Conservation (phyloP, 2,329 filamentous ascomycete species). For the Tolypocladium guangdongense region DNA sequence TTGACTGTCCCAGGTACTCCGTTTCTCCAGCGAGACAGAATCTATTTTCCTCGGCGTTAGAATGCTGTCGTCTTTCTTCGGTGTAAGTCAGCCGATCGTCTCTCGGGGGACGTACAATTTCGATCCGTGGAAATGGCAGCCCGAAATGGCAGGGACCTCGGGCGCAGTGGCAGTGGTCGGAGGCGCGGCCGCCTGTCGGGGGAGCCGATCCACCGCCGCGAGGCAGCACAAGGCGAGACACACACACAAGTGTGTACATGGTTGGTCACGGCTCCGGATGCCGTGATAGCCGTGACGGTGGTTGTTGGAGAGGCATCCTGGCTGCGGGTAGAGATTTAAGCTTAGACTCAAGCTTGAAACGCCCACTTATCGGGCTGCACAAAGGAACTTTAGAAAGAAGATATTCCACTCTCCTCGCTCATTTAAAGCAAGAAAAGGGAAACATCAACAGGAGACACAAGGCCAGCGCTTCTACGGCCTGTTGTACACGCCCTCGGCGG, state of each 20-base stretch:
- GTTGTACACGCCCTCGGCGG: background rate
- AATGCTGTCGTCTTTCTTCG: background rate
- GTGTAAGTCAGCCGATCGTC: background rate
- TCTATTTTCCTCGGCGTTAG: conserved; percentile 13
- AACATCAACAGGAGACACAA: background rate
- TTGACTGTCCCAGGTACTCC: conserved; percentile 32
- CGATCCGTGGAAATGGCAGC: conserved; percentile 30
- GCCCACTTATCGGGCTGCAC: background rate
- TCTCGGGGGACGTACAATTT: conserved; percentile 21
- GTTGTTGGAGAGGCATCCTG: background rate
- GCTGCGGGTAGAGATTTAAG: background rate
- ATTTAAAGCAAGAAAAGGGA: background rate
- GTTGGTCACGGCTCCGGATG: background rate
- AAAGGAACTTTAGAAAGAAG: background rate
- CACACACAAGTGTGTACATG: background rate
- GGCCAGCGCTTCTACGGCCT: background rate
- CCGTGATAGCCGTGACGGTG: background rate
- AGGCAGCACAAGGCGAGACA: conserved; percentile 9
- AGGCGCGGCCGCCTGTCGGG: conserved; percentile 21
- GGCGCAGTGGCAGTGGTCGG: conserved; percentile 11
- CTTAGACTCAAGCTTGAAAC: background rate
- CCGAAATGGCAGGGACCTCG: conserved; percentile 25
- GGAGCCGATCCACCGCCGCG: conserved; percentile 11
- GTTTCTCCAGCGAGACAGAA: conserved; percentile 32
- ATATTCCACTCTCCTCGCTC: background rate